Evolutionary conservation across 2,329 filamentous ascomycete species (phyloP), one percentile per base, ranked within the genome.

Genomic region (Fusarium pilosicola): DNA sequence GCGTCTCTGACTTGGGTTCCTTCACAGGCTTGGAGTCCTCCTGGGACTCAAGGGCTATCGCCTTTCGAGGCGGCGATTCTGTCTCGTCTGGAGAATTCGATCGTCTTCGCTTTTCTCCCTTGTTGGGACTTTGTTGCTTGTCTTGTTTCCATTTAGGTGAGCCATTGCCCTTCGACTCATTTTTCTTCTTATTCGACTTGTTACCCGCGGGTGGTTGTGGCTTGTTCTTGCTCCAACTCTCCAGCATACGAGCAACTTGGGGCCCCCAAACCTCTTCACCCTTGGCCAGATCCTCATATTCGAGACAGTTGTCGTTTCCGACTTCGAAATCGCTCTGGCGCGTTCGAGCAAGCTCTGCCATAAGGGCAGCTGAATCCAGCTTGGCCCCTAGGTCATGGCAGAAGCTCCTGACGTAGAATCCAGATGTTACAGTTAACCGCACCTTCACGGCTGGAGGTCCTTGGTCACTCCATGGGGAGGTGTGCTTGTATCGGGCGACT

Each of bases 321-420:
- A 97, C 84, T 64, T 89, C 88, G 78, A 97, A 98, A 70, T 94
- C 90, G 24, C 91, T 93, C 83, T 99, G 96, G 59, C 93, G 90
- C 7, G 90, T 93, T 62, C 96, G 92, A 64, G 93, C 88, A 26
- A 99, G 89, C 76, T 93, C 91, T 28, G 93, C 90, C 96, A 99
- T 98, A 74, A 96, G 87, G 39, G 89, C 96, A 30, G 94, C 91
- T 18, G 94, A 97, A 59, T 89, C 91, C 20, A 98, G 87, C 75
- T 94, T 94, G 74, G 91, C 86, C 28, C 96, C 96, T 7, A 99
- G 88, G 78, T 99, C 96, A 80, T 98, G 95, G 77, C 94, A 95
- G 76, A 99, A 90, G 65, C 93, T 97, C 71, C 96, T 93, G 20
- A 99, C 95, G 82, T 99, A 99, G 86, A 98, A 99, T 44, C 96